A percentile compares a stretch with the other conserved stretches of the same genome.
Evolutionary conservation across 495 filamentous ascomycete species (phyloP).

Genomic region (Penicillium daleae): DNA sequence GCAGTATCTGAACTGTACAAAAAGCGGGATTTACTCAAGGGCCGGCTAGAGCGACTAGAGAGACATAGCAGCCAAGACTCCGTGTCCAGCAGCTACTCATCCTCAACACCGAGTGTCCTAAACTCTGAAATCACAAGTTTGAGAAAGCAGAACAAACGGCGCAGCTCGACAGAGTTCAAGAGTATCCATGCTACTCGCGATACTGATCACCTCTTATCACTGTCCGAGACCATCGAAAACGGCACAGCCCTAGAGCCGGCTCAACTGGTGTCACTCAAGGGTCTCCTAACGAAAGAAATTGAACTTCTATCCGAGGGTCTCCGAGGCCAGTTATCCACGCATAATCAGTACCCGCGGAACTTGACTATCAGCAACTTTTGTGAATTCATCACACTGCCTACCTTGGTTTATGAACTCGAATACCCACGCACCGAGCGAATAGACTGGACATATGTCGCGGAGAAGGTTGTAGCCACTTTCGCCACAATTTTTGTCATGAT

Average conservation of each 20-base stretch:
- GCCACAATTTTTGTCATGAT: slow-evolving; percentile 58
- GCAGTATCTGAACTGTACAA: slow-evolving; percentile 61
- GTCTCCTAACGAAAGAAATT: slow-evolving; percentile 64
- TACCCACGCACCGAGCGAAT: slow-evolving; percentile 71
- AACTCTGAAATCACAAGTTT: slow-evolving; percentile 15
- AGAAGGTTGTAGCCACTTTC: slow-evolving; percentile 69
- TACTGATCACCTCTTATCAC: slow-evolving; percentile 52
- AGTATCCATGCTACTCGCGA: slow-evolving; percentile 10
- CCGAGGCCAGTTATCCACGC: slow-evolving; percentile 52
- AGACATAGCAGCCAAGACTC: slow-evolving; percentile 14
- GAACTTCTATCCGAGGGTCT: slow-evolving; percentile 65
- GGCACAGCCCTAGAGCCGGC: slow-evolving; percentile 58
- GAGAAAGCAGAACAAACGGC: slow-evolving; percentile 4
- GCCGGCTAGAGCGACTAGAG: slow-evolving; percentile 49
- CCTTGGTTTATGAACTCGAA: slow-evolving; percentile 75
- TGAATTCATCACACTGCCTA: slow-evolving; percentile 73
- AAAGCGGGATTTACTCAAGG: slow-evolving; percentile 45
- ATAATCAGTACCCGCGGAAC: slow-evolving; percentile 65
- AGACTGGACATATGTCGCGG: slow-evolving; percentile 71
- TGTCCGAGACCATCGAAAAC: slow-evolving; percentile 59
- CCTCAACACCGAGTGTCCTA: neutral
- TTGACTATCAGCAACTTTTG: slow-evolving; percentile 67
- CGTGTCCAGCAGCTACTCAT: neutral
- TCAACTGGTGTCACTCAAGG: slow-evolving; percentile 61
- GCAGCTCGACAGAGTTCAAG: slow-evolving; percentile 9